phyloP scores from a whole-genome alignment of 768 basidiomycete genomes.

The Kwoniella heveanensis region DNA sequence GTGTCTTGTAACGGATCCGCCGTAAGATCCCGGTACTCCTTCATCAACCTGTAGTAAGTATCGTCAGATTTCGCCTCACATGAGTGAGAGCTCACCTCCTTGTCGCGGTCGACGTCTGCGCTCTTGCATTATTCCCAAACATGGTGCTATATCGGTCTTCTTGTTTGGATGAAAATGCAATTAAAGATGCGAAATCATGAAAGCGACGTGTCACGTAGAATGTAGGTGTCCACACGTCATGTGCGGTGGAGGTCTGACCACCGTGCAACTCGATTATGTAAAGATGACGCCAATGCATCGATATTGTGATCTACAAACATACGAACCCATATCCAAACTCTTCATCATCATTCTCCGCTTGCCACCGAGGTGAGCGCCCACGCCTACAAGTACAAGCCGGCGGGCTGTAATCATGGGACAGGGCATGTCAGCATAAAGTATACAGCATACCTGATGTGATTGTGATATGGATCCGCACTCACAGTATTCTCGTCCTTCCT shows the following conservation, averaged over 20 bases:
- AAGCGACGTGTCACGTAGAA: slow-evolving; percentile 1
- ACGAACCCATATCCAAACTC: background rate
- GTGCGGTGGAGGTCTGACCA: background rate
- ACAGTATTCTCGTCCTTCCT: slow-evolving; percentile 93
- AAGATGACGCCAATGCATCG: background rate
- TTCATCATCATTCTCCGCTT: background rate
- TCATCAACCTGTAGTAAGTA: slow-evolving; percentile 53
- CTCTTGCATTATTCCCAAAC: slow-evolving; percentile 44
- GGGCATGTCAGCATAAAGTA: slow-evolving; percentile 4
- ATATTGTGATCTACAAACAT: background rate
- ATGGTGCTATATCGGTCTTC: background rate
- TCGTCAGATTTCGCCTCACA: background rate
- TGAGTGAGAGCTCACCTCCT: slow-evolving; percentile 28
- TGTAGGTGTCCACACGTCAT: background rate
- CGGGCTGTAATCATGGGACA: slow-evolving; percentile 21
- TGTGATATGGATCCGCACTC: no score
- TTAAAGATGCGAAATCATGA: background rate
- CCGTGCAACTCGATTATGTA: background rate
- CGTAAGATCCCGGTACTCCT: slow-evolving; percentile 57
- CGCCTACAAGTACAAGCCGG: slow-evolving; percentile 22
- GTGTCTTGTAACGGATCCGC: slow-evolving; percentile 64
- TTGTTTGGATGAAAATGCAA: background rate
- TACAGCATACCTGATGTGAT: background rate
- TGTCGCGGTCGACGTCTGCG: slow-evolving; percentile 48
- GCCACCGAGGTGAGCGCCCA: background rate